Conservation (phyloP, 345 rosid species). For the Populus euphratica region DNA sequence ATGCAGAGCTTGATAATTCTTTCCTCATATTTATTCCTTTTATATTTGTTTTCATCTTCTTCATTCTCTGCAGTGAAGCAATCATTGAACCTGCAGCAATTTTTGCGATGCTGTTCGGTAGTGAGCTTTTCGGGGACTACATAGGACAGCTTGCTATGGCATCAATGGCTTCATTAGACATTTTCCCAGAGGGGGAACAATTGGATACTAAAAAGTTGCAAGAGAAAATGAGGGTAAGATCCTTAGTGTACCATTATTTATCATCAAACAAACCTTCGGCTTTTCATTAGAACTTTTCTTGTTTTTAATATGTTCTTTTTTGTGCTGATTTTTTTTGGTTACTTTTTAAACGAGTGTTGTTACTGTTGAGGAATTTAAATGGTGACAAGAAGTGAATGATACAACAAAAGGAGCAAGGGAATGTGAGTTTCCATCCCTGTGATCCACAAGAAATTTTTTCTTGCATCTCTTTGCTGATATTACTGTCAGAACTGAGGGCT, state of each 20-base stretch:
- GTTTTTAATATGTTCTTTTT: not conserved
- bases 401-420: not conserved
- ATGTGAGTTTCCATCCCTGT: not conserved
- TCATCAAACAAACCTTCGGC: not conserved
- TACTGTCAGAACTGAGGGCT: not conserved
- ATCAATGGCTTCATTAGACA: constrained; percentile 94
- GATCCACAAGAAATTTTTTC: not conserved
- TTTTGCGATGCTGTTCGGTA: constrained; percentile 97
- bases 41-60: constrained; percentile 16
- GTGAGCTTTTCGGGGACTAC: constrained; percentile 93
- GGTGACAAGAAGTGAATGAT: not conserved
- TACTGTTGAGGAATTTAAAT: not conserved
- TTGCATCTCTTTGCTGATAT: not conserved
- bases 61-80: constrained; percentile 59
- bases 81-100: constrained; percentile 93
- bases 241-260: constrained; percentile 2
- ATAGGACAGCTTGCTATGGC: constrained; percentile 99
- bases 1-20: constrained; percentile 4
- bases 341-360: not conserved
- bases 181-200: constrained; percentile 76
- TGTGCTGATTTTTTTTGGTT: not conserved
- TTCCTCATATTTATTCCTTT: constrained; percentile 2
- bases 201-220: constrained; percentile 80
- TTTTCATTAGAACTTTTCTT: not conserved
- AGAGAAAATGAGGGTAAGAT: constrained; percentile 80